Evolutionary conservation across 2,329 filamentous ascomycete genomes (phyloP), one percentile per base, ranked within the genome.

Genomic region (Pochonia chlamydosporia): DNA sequence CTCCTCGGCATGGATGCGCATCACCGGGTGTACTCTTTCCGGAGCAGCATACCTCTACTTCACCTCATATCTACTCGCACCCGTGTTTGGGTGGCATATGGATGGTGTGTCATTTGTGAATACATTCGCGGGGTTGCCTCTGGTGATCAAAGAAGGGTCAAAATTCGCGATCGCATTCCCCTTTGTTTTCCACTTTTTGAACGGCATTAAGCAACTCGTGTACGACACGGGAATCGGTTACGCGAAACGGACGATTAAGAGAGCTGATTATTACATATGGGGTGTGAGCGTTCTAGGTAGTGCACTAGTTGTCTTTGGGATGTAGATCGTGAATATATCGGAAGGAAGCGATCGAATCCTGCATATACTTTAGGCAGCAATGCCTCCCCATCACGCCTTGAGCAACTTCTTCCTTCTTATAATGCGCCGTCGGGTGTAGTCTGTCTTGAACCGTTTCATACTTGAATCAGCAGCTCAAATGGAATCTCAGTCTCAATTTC

Each of bases 41-140:
- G 87, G 84, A 52, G 69, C 73, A 40, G 75, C 95, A 53, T 96
- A 96, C 78, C 68, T 81, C 63, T 95, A 87, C 74, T 82, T 84
- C 52, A 68, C 82, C 55, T 81, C 84, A 46, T 96, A 96, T 76
- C 84, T 95, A 49, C 79, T 79, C 54, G 83, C 88, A 0, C 89
- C 90, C 5, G 68, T 85, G 41, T 67, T 88, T 49, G 90, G 77
- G 55, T 74, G 73, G 68, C 77, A 81, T 68, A 63, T 80, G 49
- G 77, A n/a, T n/a, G n/a, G n/a, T n/a, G n/a, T n/a, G n/a, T n/a
- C n/a, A n/a, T n/a, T n/a, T n/a, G n/a, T n/a, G n/a, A n/a, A n/a
- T n/a, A n/a, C n/a, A n/a, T n/a, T n/a, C n/a, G n/a, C n/a, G n/a
- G n/a, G n/a, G n/a, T n/a, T n/a, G n/a, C n/a, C n/a, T n/a, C n/a